These are phyloP conservation scores for Phialophora macrospora DNA, from an alignment of 2,329 filamentous ascomycete species.

Conservation along the genomic window DNA sequence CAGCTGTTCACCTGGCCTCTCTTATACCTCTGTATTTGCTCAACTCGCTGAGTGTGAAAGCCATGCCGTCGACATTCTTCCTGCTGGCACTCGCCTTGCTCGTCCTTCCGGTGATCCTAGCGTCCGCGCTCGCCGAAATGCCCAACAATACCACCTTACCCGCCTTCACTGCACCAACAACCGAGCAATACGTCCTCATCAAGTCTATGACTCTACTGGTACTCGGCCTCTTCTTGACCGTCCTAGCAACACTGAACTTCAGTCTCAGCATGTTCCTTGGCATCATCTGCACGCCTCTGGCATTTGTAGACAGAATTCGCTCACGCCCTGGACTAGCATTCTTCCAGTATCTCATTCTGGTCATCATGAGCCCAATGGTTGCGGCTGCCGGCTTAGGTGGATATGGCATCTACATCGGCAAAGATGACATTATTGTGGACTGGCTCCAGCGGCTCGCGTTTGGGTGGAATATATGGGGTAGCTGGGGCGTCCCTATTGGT, in stretches of 20 bases:
- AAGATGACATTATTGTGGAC: constrained; percentile 51
- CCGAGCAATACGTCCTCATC: constrained; percentile 57
- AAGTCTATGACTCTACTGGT: constrained; percentile 92
- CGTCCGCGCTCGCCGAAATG: constrained; percentile 48
- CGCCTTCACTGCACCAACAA: constrained; percentile 21
- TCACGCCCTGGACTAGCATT: constrained; percentile 27
- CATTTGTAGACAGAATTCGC: constrained; percentile 62
- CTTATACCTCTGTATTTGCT: constrained; percentile 84
- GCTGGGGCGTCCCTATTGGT: constrained; percentile 80
- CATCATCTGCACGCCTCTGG: constrained; percentile 75
- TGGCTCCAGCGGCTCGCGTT: constrained; percentile 76
- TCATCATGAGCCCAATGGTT: constrained; percentile 64
- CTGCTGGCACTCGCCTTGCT: constrained; percentile 45
- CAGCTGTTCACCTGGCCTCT: constrained; percentile 74
- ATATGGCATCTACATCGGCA: constrained; percentile 50
- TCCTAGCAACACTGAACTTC: constrained; percentile 95
- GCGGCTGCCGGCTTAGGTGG: constrained; percentile 56
- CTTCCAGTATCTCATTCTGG: constrained; percentile 55
- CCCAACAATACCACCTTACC: constrained; percentile 65
- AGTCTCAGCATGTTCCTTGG: constrained; percentile 85
- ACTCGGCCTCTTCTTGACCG: constrained; percentile 87
- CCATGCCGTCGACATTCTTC: constrained; percentile 61
- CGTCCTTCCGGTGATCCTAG: constrained; percentile 54
- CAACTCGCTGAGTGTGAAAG: constrained; percentile 53
- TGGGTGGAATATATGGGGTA: constrained; percentile 85